Evolutionary conservation across 2,329 filamentous ascomycete genomes (phyloP), one percentile per base, ranked within the genome.

Genomic region (Fusarium odoratissimum): DNA sequence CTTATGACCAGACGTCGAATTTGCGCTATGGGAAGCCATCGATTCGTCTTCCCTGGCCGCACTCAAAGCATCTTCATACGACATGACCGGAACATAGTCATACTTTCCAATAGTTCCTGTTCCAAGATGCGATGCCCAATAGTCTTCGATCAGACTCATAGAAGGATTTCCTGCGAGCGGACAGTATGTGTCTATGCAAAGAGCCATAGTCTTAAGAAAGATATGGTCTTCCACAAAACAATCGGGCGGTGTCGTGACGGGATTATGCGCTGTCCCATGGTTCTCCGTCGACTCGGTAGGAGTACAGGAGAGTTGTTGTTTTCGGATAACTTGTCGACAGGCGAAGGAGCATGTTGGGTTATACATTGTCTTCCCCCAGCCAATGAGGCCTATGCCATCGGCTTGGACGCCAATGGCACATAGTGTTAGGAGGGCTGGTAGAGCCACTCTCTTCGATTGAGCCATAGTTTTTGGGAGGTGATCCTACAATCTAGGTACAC

Each of bases 281-380:
- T 64, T 61, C 38, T 61, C 44, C 14, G 21, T 31, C 31, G 56
- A 63, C 73, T 75, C 23, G 44, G 70, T 40, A 8, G 80, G 79
- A n/a, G 79, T 81, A 72, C 80, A 82, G 2, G 67, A 61, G 5
- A 83, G 71, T n/a, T 65, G 57, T 33, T 76, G 76, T 17, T 64
- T 69, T 48, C 66, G 62, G 51, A 82, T 60, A 40, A 80, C 74
- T 23, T 64, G 67, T 14, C 81, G 80, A 37, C 81, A 83, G 9
- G 80, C 80, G 41, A 80, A 82, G 2, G 80, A 77, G 64, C 82
- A 83, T 2, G 78, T 69, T 14, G 81, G 81, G 14, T 81, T 59
- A 71, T 61, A 71, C 71, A 83, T 78, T 0, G 75, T 78, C 60
- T 81, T 83, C 17, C 81, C 81, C 64, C 76, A 78, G 55, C 81